These are phyloP conservation scores for Colletotrichum higginsianum DNA, from an alignment of 2,329 filamentous ascomycete genomes.

Conservation along the genomic window DNA sequence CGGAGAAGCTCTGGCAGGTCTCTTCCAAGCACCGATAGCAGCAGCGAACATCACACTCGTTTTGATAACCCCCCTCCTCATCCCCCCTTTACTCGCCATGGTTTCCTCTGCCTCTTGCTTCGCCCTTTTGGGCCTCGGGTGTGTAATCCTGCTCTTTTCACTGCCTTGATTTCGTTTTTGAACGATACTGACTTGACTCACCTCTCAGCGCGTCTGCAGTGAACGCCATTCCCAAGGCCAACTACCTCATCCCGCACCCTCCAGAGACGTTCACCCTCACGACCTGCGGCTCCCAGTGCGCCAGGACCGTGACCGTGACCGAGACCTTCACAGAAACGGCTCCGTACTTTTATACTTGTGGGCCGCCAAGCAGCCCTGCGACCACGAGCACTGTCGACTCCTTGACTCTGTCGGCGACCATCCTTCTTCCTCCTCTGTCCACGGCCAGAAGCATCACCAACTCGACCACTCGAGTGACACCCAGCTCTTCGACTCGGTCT, in stretches of 20 bases:
- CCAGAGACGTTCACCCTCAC: slow-evolving; percentile 38
- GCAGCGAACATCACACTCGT: slow-evolving; percentile 44
- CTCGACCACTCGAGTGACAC: neutral
- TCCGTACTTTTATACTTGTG: slow-evolving; percentile 45
- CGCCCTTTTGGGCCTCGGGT: slow-evolving; percentile 51
- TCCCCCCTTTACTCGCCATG: slow-evolving; percentile 38
- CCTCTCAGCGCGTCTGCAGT: slow-evolving; percentile 46
- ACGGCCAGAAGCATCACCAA: slow-evolving; percentile 13
- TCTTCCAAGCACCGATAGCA: slow-evolving; percentile 11
- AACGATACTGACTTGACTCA: neutral
- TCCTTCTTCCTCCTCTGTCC: neutral
- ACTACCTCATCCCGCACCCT: slow-evolving; percentile 25
- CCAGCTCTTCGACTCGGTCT: neutral
- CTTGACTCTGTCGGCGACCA: slow-evolving; percentile 18
- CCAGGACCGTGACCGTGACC: slow-evolving; percentile 49
- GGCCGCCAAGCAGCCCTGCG: neutral
- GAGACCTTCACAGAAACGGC: slow-evolving; percentile 51
- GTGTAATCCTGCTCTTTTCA: neutral
- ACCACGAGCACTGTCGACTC: neutral
- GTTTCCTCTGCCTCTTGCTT: slow-evolving; percentile 46
- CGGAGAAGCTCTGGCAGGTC: slow-evolving; percentile 10
- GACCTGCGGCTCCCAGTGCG: slow-evolving; percentile 32
- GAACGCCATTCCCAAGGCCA: slow-evolving; percentile 44
- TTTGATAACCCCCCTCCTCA: slow-evolving; percentile 33
- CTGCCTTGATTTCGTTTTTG: too few relatives aligned